Evolutionary conservation across 106 monocot species (phyloP).

Genomic region (Dactylorhiza incarnata): DNA sequence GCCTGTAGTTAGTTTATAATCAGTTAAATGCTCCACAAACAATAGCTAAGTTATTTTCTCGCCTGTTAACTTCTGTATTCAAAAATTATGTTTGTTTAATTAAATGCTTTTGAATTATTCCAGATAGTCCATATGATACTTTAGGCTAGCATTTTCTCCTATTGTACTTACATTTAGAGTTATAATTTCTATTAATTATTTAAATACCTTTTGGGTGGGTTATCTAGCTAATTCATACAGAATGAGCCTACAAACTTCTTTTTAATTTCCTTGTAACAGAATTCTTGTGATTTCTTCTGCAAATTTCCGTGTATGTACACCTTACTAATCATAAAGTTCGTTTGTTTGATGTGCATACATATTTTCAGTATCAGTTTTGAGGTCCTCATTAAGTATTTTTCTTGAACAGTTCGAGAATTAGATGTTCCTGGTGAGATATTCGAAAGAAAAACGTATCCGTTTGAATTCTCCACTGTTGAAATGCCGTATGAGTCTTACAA

Average conservation of each 20-base stretch:
- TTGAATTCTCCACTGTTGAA: slow-evolving; percentile 96
- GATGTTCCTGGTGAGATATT: slow-evolving; percentile 98
- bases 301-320: neutral
- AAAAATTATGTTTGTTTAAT: neutral
- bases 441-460: slow-evolving; percentile 87
- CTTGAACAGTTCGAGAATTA: slow-evolving; percentile 84
- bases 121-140: neutral
- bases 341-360: neutral
- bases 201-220: neutral
- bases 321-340: neutral
- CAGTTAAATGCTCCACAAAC: neutral
- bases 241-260: neutral
- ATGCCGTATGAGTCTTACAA: slow-evolving; percentile 99
- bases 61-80: neutral
- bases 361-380: neutral
- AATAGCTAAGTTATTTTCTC: neutral
- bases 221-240: neutral
- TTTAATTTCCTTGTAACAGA: neutral
- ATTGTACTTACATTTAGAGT: neutral
- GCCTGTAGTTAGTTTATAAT: neutral
- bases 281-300: slow-evolving; percentile 3
- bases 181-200: neutral
- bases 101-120: neutral
- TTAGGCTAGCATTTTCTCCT: neutral
- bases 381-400: slow-evolving; percentile 7